Percentiles rank a stretch among this genome's conserved stretches.
Conservation (phyloP, 257 asterid genomes). For the Apocynum venetum region DNA sequence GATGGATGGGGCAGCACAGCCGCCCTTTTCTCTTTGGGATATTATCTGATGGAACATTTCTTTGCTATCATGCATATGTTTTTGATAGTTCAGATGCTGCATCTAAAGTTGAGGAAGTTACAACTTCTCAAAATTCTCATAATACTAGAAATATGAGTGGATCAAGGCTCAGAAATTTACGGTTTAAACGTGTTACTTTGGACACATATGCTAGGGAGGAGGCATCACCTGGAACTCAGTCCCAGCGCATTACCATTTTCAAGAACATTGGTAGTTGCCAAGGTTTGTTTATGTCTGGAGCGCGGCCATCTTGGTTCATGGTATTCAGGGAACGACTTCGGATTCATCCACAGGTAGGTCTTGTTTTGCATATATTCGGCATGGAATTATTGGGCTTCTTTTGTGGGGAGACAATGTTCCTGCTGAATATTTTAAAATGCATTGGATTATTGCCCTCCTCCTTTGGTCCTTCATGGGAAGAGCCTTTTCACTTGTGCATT, state of each 20-base stretch:
- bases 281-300: conserved; percentile 77
- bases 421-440: neutral
- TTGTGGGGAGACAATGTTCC: neutral
- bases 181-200: conserved; percentile 66
- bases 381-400: neutral
- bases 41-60: conserved; percentile 90
- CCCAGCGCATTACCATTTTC: conserved; percentile 64
- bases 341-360: conserved; percentile 83
- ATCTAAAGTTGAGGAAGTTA: conserved; percentile 46
- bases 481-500: neutral
- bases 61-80: conserved; percentile 80
- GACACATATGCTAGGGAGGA: conserved; percentile 81
- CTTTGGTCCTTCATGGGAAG: neutral
- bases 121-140: conserved; percentile 36
- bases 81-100: conserved; percentile 71
- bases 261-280: conserved; percentile 90
- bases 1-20: conserved; percentile 72
- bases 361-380: conserved; percentile 18
- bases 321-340: conserved; percentile 89
- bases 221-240: conserved; percentile 51
- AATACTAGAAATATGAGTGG: conserved; percentile 45
- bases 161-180: conserved; percentile 86
- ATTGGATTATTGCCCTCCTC: neutral
- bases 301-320: conserved; percentile 94
- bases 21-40: conserved; percentile 83